Conservation (phyloP, 164 flowering plant genomes). For the Annona squamosa region DNA sequence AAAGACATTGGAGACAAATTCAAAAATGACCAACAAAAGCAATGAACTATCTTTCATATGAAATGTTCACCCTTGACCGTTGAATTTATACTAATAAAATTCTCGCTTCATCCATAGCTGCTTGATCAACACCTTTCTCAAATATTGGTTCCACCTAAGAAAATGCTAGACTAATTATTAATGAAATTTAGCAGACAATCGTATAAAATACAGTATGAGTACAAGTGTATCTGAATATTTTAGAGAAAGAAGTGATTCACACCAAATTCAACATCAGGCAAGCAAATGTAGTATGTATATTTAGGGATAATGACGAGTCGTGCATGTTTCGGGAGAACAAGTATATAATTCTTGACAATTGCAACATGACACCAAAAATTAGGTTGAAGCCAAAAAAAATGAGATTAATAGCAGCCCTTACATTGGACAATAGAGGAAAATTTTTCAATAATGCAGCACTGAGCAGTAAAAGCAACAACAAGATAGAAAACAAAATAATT, state of each 20-base stretch:
- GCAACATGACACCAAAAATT: slow-evolving; percentile 30
- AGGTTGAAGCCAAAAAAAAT: neutral
- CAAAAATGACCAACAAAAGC: neutral
- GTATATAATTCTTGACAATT: slow-evolving; percentile 93
- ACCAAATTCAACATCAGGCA: slow-evolving; percentile 99
- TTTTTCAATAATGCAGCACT: neutral
- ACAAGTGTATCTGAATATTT: neutral
- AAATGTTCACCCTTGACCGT: neutral
- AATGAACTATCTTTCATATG: neutral
- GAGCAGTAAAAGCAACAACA: neutral
- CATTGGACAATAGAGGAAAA: neutral
- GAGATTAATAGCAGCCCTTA: too few relatives aligned
- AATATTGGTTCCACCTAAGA: slow-evolving; percentile 92
- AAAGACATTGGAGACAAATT: neutral
- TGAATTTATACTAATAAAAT: slow-evolving; percentile 56
- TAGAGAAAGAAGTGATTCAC: neutral
- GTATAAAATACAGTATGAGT: neutral
- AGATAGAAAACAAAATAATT: neutral
- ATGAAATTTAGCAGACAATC: neutral
- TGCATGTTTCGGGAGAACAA: slow-evolving; percentile 99
- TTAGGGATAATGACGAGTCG: slow-evolving; percentile 89
- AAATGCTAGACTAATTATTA: neutral
- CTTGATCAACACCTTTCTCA: slow-evolving; percentile 88
- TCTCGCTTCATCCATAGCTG: slow-evolving; percentile 88
- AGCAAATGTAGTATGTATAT: slow-evolving; percentile 97